Conservation (phyloP, 2,329 filamentous ascomycete species). For the Diaporthe citriasiana region DNA sequence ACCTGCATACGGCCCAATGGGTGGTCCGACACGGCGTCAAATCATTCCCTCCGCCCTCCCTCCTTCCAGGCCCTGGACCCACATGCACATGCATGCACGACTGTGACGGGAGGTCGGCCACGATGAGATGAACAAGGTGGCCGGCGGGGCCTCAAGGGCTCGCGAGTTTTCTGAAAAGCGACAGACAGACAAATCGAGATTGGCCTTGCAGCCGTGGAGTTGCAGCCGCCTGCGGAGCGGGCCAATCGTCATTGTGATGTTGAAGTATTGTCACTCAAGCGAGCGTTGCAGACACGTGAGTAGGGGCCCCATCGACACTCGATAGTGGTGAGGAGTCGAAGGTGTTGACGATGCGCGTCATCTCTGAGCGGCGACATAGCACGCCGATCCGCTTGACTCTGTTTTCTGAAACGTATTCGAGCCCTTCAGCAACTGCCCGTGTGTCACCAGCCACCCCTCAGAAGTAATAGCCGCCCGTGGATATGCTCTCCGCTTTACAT, state of each 20-base stretch:
- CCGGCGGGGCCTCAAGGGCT: constrained; percentile 12
- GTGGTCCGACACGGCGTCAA: constrained; percentile 26
- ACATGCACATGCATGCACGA: constrained; percentile 25
- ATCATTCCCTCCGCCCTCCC: constrained; percentile 26
- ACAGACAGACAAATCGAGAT: constrained; percentile 26
- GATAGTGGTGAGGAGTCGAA: not conserved
- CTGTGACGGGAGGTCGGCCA: constrained; percentile 16
- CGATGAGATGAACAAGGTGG: constrained; percentile 30
- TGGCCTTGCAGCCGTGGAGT: not conserved
- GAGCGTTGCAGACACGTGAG: not conserved
- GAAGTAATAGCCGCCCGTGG: not conserved
- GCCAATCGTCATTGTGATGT: constrained; percentile 27
- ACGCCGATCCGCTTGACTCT: constrained; percentile 14
- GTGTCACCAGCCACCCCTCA: not conserved
- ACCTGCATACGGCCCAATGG: constrained; percentile 34
- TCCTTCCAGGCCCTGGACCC: constrained; percentile 23
- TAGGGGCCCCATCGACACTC: not conserved
- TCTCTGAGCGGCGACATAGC: constrained; percentile 10
- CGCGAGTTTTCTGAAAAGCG: constrained; percentile 1
- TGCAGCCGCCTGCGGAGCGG: not conserved
- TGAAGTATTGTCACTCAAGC: not conserved
- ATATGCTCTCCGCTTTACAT: constrained; percentile 10
- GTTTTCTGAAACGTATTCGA: constrained; percentile 14
- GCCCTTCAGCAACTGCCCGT: not conserved
- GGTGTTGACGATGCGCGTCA: constrained; percentile 1